Evolutionary conservation across 129 eudicot species (phyloP).

Genomic region (sunflower (Helianthus annuus)): HanXRQr2.0-SUNRISE NC_035441.2:57959967-57960466

Average conservation of each 20-base stretch:
- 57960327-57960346: constrained; percentile 77
- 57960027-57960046: too few species aligned
- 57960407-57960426: constrained; percentile 61
- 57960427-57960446: constrained; percentile 39
- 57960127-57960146: too few species aligned
- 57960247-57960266: constrained; percentile 62
- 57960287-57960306: constrained; percentile 74
- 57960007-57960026: too few species aligned
- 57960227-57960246: constrained; percentile 70
- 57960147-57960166: too few species aligned
- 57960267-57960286: constrained; percentile 73
- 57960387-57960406: constrained; percentile 64
- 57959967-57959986: too few species aligned
- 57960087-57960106: too few species aligned
- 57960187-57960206: not conserved
- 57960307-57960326: constrained; percentile 76
- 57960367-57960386: constrained; percentile 35
- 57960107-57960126: too few species aligned
- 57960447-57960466: too few species aligned
- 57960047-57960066: too few species aligned
- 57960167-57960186: too few species aligned
- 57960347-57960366: constrained; percentile 62
- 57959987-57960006: too few species aligned
- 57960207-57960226: constrained; percentile 23
- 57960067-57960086: too few species aligned